A percentile compares a stretch with the other conserved stretches of the same genome.
phyloP scores from a whole-genome alignment of 202 grass and related monocot genomes.

The Hordeum pubiflorum region DNA sequence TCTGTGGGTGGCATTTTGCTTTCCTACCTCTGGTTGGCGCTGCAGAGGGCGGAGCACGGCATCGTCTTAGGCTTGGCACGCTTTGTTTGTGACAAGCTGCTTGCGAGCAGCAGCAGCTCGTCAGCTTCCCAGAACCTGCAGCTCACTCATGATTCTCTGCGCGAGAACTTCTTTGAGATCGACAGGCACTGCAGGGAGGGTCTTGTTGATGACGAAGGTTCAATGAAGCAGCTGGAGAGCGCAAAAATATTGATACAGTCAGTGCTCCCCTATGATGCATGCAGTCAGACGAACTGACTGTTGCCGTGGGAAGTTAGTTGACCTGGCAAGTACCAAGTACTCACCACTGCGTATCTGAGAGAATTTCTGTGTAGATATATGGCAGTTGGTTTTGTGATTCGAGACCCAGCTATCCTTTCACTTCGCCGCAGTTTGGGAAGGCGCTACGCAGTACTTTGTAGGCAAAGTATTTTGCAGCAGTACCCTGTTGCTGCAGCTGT shows the following conservation, averaged over 20 bases:
- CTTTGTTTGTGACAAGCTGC: slow-evolving; percentile 63
- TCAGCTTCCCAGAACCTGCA: slow-evolving; percentile 32
- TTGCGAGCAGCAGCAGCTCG: slow-evolving; percentile 13
- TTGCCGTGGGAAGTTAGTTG: background rate
- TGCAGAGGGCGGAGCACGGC: slow-evolving; percentile 39
- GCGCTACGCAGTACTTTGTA: background rate
- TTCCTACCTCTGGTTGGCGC: slow-evolving; percentile 17
- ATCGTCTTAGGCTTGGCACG: slow-evolving; percentile 49
- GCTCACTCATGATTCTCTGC: slow-evolving; percentile 34
- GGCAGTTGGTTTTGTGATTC: background rate
- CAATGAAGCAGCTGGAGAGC: slow-evolving; percentile 49
- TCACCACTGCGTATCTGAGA: background rate
- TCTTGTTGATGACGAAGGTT: slow-evolving; percentile 23
- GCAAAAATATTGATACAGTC: slow-evolving; percentile 50
- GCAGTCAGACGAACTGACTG: background rate
- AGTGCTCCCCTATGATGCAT: slow-evolving; percentile 41
- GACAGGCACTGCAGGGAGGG: slow-evolving; percentile 32
- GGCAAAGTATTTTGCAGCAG: background rate
- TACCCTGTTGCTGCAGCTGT: background rate
- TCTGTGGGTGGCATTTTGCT: slow-evolving; percentile 46
- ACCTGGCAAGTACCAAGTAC: background rate
- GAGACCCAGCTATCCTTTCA: background rate
- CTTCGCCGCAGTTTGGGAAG: background rate
- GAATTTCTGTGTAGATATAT: background rate
- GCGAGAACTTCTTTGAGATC: slow-evolving; percentile 41